Evolutionary conservation across 352 stramenopile genomes (phyloP).

Genomic region (Pythium aphanidermatum): DNA sequence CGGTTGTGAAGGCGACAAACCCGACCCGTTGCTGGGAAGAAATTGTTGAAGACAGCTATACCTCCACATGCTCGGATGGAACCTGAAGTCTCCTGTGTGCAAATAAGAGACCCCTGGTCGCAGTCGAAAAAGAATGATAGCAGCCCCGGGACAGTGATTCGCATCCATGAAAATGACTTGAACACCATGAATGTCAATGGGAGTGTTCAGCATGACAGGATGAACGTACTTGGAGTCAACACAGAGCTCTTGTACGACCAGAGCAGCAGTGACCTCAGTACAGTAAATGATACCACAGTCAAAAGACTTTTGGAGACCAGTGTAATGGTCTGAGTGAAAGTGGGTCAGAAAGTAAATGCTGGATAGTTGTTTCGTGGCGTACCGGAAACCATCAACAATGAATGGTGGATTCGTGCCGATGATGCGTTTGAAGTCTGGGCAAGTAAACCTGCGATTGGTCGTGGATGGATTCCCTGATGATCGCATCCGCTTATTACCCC

Average conservation of each 20-base stretch:
- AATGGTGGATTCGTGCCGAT: conserved; percentile 68
- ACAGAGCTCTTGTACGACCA: conserved; percentile 90
- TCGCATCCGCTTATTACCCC: conserved; percentile 10
- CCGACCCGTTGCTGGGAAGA: conserved; percentile 1
- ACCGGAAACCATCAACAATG: conserved; percentile 86
- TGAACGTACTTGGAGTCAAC: conserved; percentile 91
- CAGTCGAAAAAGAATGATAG: conserved; percentile 93
- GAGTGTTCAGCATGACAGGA: conserved; percentile 85
- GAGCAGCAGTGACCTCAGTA: conserved; percentile 86
- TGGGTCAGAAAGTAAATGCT: conserved; percentile 96
- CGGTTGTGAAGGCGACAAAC: too few relatives aligned
- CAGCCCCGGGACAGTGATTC: conserved; percentile 95
- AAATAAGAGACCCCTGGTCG: conserved; percentile 80
- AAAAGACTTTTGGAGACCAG: conserved; percentile 86
- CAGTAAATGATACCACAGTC: conserved; percentile 95
- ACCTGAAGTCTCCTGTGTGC: conserved; percentile 90
- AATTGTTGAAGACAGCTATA: conserved; percentile 51
- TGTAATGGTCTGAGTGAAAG: conserved; percentile 97
- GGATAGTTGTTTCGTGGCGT: conserved; percentile 62
- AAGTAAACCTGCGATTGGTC: conserved; percentile 18
- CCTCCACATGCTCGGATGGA: conserved; percentile 62
- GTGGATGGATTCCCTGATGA: conserved; percentile 11
- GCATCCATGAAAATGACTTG: conserved; percentile 95
- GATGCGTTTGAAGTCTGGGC: conserved; percentile 80
- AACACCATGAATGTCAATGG: conserved; percentile 75